Evolutionary conservation across 805 yeast species (phyloP).

Genomic region (Ogataea thermomethanolica): DNA sequence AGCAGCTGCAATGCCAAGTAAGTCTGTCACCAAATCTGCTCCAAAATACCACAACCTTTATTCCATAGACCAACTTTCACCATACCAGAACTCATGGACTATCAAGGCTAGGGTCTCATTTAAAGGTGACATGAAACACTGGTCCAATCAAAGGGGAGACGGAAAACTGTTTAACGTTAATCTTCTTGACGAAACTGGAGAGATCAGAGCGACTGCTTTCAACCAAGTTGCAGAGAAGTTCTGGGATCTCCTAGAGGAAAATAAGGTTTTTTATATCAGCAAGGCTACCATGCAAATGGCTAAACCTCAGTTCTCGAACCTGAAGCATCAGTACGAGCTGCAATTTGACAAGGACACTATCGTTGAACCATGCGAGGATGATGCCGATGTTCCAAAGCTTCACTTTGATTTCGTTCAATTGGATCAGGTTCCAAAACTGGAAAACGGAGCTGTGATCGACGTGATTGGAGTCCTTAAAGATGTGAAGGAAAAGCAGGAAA

Average conservation of each 20-base stretch:
- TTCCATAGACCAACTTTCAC: slow-evolving; percentile 85
- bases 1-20: slow-evolving; percentile 13
- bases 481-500: slow-evolving; percentile 70
- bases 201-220: slow-evolving; percentile 93
- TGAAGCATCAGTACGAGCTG: slow-evolving; percentile 86
- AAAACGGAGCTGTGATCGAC: slow-evolving; percentile 72
- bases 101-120: slow-evolving; percentile 88
- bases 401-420: slow-evolving; percentile 73
- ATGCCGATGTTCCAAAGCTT: slow-evolving; percentile 69
- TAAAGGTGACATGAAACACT: slow-evolving; percentile 83
- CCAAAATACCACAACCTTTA: slow-evolving; percentile 42
- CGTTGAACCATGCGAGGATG: slow-evolving; percentile 60
- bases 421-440: slow-evolving; percentile 60
- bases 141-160: slow-evolving; percentile 82
- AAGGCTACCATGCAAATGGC: slow-evolving; percentile 80
- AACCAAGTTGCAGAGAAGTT: slow-evolving; percentile 80
- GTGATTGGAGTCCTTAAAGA: slow-evolving; percentile 83
- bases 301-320: slow-evolving; percentile 78
- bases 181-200: slow-evolving; percentile 90
- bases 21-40: slow-evolving; percentile 19
- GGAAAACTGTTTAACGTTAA: slow-evolving; percentile 89
- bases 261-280: slow-evolving; percentile 80
- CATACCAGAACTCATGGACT: slow-evolving; percentile 88
- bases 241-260: slow-evolving; percentile 76
- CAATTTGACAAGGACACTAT: slow-evolving; percentile 74